These are phyloP conservation scores for Knoxia roxburghii DNA, from an alignment of 257 asterid genomes.

Conservation along the genomic window DNA sequence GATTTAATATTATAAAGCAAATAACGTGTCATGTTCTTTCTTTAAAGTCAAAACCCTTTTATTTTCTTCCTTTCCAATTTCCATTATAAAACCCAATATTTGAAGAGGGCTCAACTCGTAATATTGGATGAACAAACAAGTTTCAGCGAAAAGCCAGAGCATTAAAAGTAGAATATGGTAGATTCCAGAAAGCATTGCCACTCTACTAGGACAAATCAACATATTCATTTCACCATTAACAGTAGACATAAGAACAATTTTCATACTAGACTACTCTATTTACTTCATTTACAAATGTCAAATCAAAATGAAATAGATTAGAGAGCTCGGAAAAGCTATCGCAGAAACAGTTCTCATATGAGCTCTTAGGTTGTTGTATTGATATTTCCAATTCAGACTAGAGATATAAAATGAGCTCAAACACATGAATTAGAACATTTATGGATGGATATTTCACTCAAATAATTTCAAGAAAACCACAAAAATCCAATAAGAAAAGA, in stretches of 20 bases:
- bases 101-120: not conserved
- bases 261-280: not conserved
- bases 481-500: not conserved
- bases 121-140: not conserved
- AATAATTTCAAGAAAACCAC: not conserved
- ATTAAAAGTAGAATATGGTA: not conserved
- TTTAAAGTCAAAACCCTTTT: not conserved
- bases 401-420: not conserved
- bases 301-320: not conserved
- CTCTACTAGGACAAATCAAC: not conserved
- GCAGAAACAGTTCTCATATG: not conserved
- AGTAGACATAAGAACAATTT: not conserved
- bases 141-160: not conserved
- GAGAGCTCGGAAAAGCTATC: not conserved
- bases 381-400: not conserved
- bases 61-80: not conserved
- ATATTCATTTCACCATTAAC: not conserved
- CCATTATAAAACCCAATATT: not conserved
- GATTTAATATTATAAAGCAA: not conserved
- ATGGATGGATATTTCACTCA: not conserved
- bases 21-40: not conserved
- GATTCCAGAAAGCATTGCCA: not conserved
- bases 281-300: not conserved
- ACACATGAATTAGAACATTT: too few relatives aligned
- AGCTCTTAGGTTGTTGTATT: not conserved